Base-by-base conservation (phyloP, 352 stramenopile genomes). In the Elongisporangium anandrum region DNA sequence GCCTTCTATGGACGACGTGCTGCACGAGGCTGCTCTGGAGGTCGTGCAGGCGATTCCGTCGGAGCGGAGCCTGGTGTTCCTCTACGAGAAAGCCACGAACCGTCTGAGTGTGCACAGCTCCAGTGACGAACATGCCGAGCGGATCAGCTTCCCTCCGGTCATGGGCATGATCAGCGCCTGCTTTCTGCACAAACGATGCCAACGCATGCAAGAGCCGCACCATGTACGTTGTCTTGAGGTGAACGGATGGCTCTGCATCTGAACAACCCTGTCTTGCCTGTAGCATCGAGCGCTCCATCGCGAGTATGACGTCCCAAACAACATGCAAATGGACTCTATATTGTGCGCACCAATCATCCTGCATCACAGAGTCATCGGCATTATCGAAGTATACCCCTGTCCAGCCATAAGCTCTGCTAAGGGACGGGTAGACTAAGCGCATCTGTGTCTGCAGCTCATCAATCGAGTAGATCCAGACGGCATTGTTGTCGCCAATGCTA, bases 191-290 rank as follows among this genome's bases (percentile, higher is more conserved):
- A 72, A 65, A 60, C 58, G 79, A 3, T 87, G 76, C 54, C 52
- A 85, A n/a, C 56, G 75, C 15, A 88, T 88, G 79, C 70, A 88
- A 41, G 73, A 88, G 41, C 74, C 74, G 2, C 64, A 75, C 21
- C 52, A 66, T 47, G 77, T 87, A 68, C 19, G 55, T 34, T 34
- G 21, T 8, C 26, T 16, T 16, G 4, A 26, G 0, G 15, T 13
- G 3, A 20, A 7, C 3, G 22, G 38, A 8, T 29, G 54, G 19
- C 29, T 10, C 15, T 17, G 20, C 38, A 23, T 21, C 6, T 60
- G 2, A 19, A 4, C n/a, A n/a, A n/a, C n/a, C 26, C 24, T 24
- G 16, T n/a, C 48, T 23, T 50, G n/a, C 17, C 0, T 26, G 17
- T 53, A 88, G 79, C 79, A 87, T 59, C 73, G 73, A 21, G 22